These are phyloP conservation scores for Camellia japonica DNA, from an alignment of 148 eudicot species.

Conservation along the genomic window DNA sequence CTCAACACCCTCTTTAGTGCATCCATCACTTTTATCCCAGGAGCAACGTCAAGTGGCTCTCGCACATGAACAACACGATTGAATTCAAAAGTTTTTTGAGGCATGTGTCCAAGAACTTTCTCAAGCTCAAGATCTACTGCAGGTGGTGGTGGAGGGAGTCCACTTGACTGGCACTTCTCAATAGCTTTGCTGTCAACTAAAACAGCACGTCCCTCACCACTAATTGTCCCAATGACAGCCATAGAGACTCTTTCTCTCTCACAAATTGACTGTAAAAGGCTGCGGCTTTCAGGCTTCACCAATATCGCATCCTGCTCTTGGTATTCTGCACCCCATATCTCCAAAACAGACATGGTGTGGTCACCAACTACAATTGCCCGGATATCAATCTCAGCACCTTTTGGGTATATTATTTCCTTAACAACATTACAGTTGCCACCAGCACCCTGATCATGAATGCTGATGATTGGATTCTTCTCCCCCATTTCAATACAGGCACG, in stretches of 20 bases:
- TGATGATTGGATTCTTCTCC: conserved; percentile 74
- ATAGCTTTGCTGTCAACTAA: conserved; percentile 61
- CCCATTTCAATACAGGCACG: conserved; percentile 95
- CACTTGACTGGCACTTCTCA: conserved; percentile 41
- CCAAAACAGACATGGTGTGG: conserved; percentile 86
- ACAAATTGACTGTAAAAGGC: conserved; percentile 60
- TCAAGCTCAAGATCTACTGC: conserved; percentile 96
- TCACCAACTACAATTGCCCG: conserved; percentile 87
- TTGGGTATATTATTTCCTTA: conserved; percentile 83
- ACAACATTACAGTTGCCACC: conserved; percentile 98
- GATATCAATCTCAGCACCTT: conserved; percentile 85
- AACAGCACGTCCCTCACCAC: conserved; percentile 68
- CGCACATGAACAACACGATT: conserved; percentile 38
- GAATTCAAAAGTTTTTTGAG: conserved; percentile 79
- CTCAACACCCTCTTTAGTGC: conserved; percentile 76
- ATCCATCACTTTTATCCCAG: conserved; percentile 61
- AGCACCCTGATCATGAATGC: conserved; percentile 95
- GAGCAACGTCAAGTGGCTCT: conserved; percentile 84
- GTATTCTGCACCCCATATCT: conserved; percentile 98
- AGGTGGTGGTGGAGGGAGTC: conserved; percentile 65
- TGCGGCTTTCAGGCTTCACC: conserved; percentile 77
- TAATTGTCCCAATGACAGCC: conserved; percentile 83
- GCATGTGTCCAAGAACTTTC: conserved; percentile 93
- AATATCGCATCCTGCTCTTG: conserved; percentile 96
- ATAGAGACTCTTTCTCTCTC: conserved; percentile 41